These are phyloP conservation scores for Phyllosticta paracitricarpa DNA, from an alignment of 2,329 filamentous ascomycete genomes.

Conservation along the genomic window DNA sequence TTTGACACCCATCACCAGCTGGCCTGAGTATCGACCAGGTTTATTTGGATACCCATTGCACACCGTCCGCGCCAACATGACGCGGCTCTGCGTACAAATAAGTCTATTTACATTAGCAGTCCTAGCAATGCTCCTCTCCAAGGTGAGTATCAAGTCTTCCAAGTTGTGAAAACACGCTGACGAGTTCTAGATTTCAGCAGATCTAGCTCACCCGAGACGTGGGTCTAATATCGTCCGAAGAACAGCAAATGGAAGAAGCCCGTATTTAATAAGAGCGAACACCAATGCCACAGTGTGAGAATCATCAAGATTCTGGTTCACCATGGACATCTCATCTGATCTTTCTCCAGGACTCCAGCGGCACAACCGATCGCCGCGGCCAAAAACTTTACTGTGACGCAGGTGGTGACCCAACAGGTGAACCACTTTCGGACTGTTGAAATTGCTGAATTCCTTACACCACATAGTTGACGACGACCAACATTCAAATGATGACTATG, in stretches of 20 bases:
- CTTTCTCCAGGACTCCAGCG: not conserved
- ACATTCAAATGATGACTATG: slow-evolving; percentile 7
- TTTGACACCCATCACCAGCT: not conserved
- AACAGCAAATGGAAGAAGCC: not conserved
- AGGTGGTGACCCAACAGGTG: not conserved
- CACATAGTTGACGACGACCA: not conserved
- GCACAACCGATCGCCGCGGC: not conserved
- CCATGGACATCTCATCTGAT: not conserved
- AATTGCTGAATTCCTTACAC: not conserved
- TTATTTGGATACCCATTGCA: not conserved
- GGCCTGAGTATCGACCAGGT: not conserved
- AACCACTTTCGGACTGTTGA: not conserved
- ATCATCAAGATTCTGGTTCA: not conserved
- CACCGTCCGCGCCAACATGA: not conserved
- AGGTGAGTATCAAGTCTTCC: not conserved
- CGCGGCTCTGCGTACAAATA: not conserved
- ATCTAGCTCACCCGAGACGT: not conserved
- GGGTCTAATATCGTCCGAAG: not conserved
- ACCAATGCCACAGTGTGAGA: slow-evolving; percentile 9
- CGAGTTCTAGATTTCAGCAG: not conserved
- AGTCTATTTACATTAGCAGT: not conserved
- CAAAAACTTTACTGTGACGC: slow-evolving; percentile 2
- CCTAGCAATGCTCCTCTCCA: not conserved
- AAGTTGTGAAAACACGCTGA: slow-evolving; percentile 1
- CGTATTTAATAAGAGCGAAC: slow-evolving; percentile 5